These are phyloP conservation scores for Piper longum DNA, from an alignment of 164 flowering plant genomes.

Conservation along the genomic window DNA sequence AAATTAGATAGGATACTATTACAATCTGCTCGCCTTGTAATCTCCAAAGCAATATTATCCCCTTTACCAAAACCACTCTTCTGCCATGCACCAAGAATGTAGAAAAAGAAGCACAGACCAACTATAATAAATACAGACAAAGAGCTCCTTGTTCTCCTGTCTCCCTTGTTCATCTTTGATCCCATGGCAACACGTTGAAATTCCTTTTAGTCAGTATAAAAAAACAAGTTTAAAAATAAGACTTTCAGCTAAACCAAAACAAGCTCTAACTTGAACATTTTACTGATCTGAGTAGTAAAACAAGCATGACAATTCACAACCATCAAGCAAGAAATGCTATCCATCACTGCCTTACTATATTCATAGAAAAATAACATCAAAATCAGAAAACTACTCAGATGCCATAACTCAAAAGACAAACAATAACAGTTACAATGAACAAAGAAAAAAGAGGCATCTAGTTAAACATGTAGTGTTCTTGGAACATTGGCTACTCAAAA, in stretches of 20 bases:
- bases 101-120: constrained; percentile 75
- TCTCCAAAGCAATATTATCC: constrained; percentile 45
- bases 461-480: no score
- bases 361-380: neutral
- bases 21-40: constrained; percentile 58
- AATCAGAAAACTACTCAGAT: no score
- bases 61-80: constrained; percentile 90
- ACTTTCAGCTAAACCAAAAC: neutral
- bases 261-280: no score
- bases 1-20: constrained; percentile 24
- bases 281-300: no score
- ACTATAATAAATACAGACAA: constrained; percentile 49
- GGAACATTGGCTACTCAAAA: no score
- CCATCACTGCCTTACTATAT: neutral
- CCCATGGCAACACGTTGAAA: constrained; percentile 27
- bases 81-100: constrained; percentile 87
- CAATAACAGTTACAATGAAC: no score
- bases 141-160: constrained; percentile 42
- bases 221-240: neutral
- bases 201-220: constrained; percentile 6
- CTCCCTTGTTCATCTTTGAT: constrained; percentile 32
- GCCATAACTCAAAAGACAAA: no score
- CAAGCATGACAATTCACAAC: neutral
- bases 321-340: neutral
- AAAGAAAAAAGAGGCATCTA: no score